These are phyloP conservation scores for Candida railenensis DNA, from an alignment of 805 yeast species.

Conservation along the genomic window DNA sequence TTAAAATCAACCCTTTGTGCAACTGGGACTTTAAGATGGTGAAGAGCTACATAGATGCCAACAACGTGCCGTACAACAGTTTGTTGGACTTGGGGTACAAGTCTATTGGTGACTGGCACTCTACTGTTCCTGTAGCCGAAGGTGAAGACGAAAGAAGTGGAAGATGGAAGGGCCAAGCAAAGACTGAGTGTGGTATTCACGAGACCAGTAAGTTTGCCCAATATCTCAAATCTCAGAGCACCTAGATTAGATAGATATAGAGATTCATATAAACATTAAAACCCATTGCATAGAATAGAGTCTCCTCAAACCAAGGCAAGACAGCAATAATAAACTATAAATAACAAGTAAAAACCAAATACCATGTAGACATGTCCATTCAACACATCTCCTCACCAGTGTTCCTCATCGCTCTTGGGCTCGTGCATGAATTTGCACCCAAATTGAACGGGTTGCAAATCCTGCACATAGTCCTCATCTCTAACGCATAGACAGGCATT, in stretches of 20 bases:
- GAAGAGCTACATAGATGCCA: conserved; percentile 60
- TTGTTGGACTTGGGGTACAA: conserved; percentile 83
- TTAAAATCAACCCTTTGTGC: conserved; percentile 87
- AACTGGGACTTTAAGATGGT: conserved; percentile 80
- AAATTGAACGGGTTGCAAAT: background rate
- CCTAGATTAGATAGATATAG: background rate
- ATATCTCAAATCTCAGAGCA: conserved; percentile 34
- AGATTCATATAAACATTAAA: background rate
- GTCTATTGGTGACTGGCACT: conserved; percentile 94
- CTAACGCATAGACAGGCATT: no score
- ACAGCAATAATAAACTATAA: no score
- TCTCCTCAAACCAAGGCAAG: no score
- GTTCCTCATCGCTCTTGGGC: no score
- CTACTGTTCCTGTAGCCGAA: conserved; percentile 83
- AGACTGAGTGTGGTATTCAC: conserved; percentile 96
- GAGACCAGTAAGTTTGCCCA: conserved; percentile 73
- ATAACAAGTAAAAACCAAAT: no score
- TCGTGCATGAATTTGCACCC: background rate
- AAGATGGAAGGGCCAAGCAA: conserved; percentile 89
- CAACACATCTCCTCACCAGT: no score
- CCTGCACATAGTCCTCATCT: background rate
- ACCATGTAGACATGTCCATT: no score
- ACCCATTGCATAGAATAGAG: no score
- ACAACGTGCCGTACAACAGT: conserved; percentile 83
- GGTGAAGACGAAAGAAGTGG: conserved; percentile 98